Evolutionary conservation across 345 rosid species (phyloP).

Genomic region (Aquilaria malaccensis): DNA sequence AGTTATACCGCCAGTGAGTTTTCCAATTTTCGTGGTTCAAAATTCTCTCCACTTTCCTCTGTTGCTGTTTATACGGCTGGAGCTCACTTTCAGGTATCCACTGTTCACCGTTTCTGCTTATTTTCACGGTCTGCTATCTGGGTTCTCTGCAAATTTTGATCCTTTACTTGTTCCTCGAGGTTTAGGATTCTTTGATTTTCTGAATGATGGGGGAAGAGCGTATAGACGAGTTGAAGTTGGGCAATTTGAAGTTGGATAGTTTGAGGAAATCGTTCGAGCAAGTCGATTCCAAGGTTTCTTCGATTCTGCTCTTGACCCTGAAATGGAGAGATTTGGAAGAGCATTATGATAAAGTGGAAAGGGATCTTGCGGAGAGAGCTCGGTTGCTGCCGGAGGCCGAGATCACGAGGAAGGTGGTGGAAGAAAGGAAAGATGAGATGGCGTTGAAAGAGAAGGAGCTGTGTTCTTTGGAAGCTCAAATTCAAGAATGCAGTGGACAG

Average conservation of each 20-base stretch:
- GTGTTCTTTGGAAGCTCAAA: neutral
- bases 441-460: slow-evolving; percentile 11
- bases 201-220: neutral
- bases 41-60: no score
- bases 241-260: slow-evolving; percentile 14
- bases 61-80: no score
- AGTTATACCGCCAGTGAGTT: no score
- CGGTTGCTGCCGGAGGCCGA: neutral
- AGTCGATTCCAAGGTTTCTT: slow-evolving; percentile 22
- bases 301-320: slow-evolving; percentile 19
- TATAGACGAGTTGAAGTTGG: slow-evolving; percentile 5
- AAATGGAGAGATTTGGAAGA: slow-evolving; percentile 28
- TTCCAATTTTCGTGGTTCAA: no score
- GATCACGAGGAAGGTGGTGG: neutral
- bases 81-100: no score
- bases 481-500: neutral
- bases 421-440: slow-evolving; percentile 3
- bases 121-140: no score
- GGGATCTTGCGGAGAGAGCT: neutral
- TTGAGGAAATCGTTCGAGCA: slow-evolving; percentile 3
- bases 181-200: no score
- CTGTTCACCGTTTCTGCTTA: no score
- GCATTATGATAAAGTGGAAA: slow-evolving; percentile 11
- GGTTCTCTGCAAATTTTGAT: no score
- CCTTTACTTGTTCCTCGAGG: no score